Evolutionary conservation across 202 grass and related monocot genomes (phyloP).

Genomic region (Schoenoplectus tabernaemontani): DNA sequence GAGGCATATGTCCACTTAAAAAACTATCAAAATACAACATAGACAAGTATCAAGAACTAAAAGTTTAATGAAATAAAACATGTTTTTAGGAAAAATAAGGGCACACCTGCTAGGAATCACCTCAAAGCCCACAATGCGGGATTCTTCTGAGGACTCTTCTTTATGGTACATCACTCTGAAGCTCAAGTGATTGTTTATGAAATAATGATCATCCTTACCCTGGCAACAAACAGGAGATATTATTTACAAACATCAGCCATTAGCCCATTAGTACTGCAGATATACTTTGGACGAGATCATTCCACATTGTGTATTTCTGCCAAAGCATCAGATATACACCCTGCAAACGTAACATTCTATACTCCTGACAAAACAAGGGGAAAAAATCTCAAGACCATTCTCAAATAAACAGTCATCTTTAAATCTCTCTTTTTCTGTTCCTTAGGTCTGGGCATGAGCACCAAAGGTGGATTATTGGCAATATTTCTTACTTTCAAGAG

Average conservation of each 20-base stretch:
- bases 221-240: conserved; percentile 30
- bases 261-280: neutral
- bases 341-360: neutral
- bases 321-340: neutral
- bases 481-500: neutral
- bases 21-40: neutral
- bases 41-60: neutral
- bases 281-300: neutral
- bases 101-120: conserved; percentile 96
- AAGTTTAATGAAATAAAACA: conserved; percentile 3
- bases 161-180: conserved; percentile 97
- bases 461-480: neutral
- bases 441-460: neutral
- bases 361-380: neutral
- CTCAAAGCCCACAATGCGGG: conserved; percentile 97
- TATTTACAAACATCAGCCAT: conserved; percentile 7
- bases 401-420: conserved; percentile 4
- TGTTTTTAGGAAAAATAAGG: neutral
- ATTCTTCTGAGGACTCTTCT: conserved; percentile 50
- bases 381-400: neutral
- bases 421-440: neutral
- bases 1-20: neutral
- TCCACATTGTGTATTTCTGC: neutral
- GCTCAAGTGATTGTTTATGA: conserved; percentile 95
- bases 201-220: conserved; percentile 87